Base-by-base conservation (phyloP, 495 filamentous ascomycete genomes). In the Aspergillus diversus region DNA sequence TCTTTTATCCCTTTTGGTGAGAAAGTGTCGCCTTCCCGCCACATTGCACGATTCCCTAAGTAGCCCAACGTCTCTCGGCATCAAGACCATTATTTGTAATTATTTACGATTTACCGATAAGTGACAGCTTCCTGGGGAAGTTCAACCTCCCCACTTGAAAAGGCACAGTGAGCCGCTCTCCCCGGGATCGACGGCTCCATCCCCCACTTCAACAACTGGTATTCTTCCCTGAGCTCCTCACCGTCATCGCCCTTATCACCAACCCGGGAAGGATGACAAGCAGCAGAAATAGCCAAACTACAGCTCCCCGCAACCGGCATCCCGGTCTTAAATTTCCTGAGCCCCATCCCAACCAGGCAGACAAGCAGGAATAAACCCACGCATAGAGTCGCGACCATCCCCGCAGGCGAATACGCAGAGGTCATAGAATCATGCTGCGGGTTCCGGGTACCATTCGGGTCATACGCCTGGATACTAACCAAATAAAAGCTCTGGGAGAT, bases 271-370 rank as follows among this genome's bases (percentile, higher is more conserved):
- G n/a, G 61, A 73, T 82, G 78, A 65, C 79, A 84, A 0, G 80
- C 81, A 0, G 83, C 82, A 60, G 78, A 80, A 49, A 86, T 79
- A 2, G 74, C 81, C 15, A 73, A 69, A 54, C 77, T 81, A 57
- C 73, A 80, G 54, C 68, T 72, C 1, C 69, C 74, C 3, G 73
- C 77, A 1, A 82, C 42, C 2, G 82, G 80, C 60, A 83, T 78
- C 2, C 63, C 64, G 6, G 63, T 65, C 27, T 59, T 57, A 60
- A 76, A 74, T 15, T 59, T 56, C 8, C 73, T 53, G 16, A 71
- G 67, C 0, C 68, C 63, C 31, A 72, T 9, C 27, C 17, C 13
- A 1, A 65, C 17, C 12, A 68, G 21, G 0, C 61, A 47, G 6
- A 46, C 34, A 0, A 65, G 33, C 46, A 77, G 49, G n/a, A 70